These are phyloP conservation scores for Dioszegia aurantiaca DNA, from an alignment of 768 basidiomycete genomes.

Conservation along the genomic window DNA sequence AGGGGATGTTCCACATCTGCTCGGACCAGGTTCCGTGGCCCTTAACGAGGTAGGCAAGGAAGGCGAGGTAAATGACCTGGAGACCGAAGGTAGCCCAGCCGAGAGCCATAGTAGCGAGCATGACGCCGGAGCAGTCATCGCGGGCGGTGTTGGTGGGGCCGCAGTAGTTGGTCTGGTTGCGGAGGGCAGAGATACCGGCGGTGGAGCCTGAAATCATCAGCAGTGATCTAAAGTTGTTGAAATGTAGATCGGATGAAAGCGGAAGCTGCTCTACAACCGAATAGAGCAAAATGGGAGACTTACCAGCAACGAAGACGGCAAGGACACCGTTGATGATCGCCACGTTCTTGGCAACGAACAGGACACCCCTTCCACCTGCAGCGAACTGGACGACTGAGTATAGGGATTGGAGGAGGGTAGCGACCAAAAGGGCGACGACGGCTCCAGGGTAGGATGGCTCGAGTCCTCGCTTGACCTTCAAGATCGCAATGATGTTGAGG, in stretches of 20 bases:
- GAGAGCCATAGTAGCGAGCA: slow-evolving; percentile 26
- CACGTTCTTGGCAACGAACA: slow-evolving; percentile 18
- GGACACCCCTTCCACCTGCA: slow-evolving; percentile 10
- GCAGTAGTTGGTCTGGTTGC: slow-evolving; percentile 27
- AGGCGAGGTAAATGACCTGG: slow-evolving; percentile 26
- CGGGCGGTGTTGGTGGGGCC: slow-evolving; percentile 11
- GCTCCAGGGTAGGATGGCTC: slow-evolving; percentile 11
- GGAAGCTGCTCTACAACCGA: background rate
- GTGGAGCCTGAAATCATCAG: too few species aligned
- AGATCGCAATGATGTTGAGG: slow-evolving; percentile 9
- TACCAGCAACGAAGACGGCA: slow-evolving; percentile 9
- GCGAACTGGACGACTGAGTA: slow-evolving; percentile 19
- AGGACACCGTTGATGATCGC: slow-evolving; percentile 4
- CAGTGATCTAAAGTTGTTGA: too few species aligned
- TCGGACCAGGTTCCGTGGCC: slow-evolving; percentile 19
- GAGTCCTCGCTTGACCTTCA: slow-evolving; percentile 7
- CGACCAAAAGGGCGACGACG: slow-evolving; percentile 6
- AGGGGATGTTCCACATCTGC: slow-evolving; percentile 26
- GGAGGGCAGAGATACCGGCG: slow-evolving; percentile 6
- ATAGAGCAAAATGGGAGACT: background rate
- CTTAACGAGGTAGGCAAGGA: slow-evolving; percentile 21
- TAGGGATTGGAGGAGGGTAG: slow-evolving; percentile 16
- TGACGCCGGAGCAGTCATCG: slow-evolving; percentile 26
- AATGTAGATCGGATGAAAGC: background rate
- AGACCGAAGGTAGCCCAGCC: slow-evolving; percentile 28